Percentiles rank a stretch among this genome's conserved stretches.
phyloP scores from a whole-genome alignment of 257 asterid species.

The Mitragyna speciosa region DNA sequence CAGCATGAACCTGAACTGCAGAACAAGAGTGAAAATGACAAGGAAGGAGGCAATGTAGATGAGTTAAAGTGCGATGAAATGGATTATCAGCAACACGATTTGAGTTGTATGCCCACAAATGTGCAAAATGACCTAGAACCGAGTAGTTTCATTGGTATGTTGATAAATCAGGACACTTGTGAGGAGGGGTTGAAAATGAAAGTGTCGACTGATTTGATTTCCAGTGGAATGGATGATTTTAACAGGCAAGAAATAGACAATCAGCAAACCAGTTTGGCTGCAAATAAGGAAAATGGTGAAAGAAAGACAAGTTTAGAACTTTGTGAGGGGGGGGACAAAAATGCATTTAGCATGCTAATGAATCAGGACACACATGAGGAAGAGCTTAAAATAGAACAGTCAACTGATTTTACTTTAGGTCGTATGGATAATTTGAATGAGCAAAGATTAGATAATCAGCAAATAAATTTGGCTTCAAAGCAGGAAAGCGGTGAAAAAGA shows the following conservation, averaged over 20 bases:
- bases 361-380: too few relatives aligned
- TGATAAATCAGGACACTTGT: neutral
- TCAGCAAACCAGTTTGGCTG: neutral
- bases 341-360: too few relatives aligned
- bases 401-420: too few relatives aligned
- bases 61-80: conserved; percentile 1
- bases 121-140: neutral
- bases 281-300: neutral
- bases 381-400: too few relatives aligned
- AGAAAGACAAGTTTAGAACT: neutral
- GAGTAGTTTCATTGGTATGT: neutral
- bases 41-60: neutral
- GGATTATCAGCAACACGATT: neutral
- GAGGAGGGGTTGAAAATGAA: neutral
- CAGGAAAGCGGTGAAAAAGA: too few relatives aligned
- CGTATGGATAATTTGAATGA: too few relatives aligned
- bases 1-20: neutral
- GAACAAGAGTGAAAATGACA: neutral
- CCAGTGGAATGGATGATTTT: neutral
- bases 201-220: neutral
- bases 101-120: neutral
- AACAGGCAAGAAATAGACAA: conserved; percentile 4
- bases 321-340: neutral
- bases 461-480: too few relatives aligned
- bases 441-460: too few relatives aligned